phyloP scores from a whole-genome alignment of 768 basidiomycete species.

The Lentinula sp. region DNA sequence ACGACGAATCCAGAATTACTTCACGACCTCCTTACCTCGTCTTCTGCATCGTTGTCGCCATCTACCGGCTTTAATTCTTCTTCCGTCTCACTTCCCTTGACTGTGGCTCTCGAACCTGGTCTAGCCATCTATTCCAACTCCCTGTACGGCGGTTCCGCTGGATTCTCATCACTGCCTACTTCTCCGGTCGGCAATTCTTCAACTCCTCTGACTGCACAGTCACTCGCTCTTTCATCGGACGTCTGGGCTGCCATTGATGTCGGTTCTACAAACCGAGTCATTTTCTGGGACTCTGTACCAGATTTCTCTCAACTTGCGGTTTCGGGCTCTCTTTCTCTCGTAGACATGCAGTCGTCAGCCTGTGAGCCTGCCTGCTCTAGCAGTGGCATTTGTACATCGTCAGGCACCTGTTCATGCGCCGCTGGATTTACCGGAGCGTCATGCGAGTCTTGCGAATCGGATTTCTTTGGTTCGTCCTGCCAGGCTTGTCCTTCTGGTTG shows the following conservation, averaged over 20 bases:
- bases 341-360: constrained; percentile 64
- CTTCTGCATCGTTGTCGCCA: constrained; percentile 50
- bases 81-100: constrained; percentile 57
- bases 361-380: constrained; percentile 77
- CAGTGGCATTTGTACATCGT: constrained; percentile 62
- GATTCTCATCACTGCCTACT: constrained; percentile 53
- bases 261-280: constrained; percentile 49
- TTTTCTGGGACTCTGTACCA: constrained; percentile 77
- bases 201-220: constrained; percentile 45
- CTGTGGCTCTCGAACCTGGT: constrained; percentile 61
- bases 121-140: constrained; percentile 57
- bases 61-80: constrained; percentile 64
- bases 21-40: constrained; percentile 58
- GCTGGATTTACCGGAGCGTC: constrained; percentile 71
- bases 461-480: constrained; percentile 74
- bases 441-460: constrained; percentile 71
- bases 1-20: constrained; percentile 69
- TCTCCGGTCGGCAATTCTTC: constrained; percentile 40
- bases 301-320: constrained; percentile 66
- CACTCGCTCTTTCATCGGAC: constrained; percentile 63
- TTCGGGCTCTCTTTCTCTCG: constrained; percentile 47
- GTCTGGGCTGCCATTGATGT: constrained; percentile 63
- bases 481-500: constrained; percentile 66
- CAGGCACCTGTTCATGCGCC: constrained; percentile 67
- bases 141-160: constrained; percentile 59